Percentiles rank a stretch among this genome's conserved stretches.
Evolutionary conservation across 441 rosid genomes (phyloP).

Genomic region (Croton laevigatus): DNA sequence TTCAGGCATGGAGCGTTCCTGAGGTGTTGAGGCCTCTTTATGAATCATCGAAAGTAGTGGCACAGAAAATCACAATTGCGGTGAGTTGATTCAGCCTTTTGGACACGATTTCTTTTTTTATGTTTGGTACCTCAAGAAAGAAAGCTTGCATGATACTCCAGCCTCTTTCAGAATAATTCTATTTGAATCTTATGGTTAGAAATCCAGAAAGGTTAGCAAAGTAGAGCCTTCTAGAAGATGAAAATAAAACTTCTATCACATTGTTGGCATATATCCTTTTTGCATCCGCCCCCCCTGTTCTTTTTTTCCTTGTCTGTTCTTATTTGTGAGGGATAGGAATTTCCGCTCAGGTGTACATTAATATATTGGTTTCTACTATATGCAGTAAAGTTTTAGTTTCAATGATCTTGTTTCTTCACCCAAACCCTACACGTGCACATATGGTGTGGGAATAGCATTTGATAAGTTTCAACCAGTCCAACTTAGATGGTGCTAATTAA

Average conservation of each 20-base stretch:
- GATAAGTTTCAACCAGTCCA: not conserved
- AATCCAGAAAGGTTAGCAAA: not conserved
- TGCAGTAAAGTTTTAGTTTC: not conserved
- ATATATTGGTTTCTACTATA: not conserved
- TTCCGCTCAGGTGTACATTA: not conserved
- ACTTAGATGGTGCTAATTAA: slow-evolving; percentile 11
- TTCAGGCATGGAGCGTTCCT: slow-evolving; percentile 97
- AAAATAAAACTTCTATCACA: not conserved
- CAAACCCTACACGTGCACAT: not conserved
- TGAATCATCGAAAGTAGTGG: slow-evolving; percentile 86
- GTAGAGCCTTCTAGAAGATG: too few relatives aligned
- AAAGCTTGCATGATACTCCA: not conserved
- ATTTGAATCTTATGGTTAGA: not conserved
- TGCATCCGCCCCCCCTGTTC: not conserved
- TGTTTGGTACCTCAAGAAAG: not conserved
- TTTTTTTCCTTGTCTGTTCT: not conserved
- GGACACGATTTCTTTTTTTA: not conserved
- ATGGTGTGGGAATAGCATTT: not conserved
- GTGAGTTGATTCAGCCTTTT: slow-evolving; percentile 42
- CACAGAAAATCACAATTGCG: slow-evolving; percentile 88
- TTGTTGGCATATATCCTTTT: not conserved
- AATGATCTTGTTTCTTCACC: not conserved
- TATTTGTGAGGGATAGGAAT: not conserved
- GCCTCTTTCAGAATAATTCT: not conserved
- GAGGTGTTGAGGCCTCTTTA: slow-evolving; percentile 96